Evolutionary conservation across 352 stramenopile genomes (phyloP), one percentile per base, ranked within the genome.

Genomic region (Phytophthora quininea): DNA sequence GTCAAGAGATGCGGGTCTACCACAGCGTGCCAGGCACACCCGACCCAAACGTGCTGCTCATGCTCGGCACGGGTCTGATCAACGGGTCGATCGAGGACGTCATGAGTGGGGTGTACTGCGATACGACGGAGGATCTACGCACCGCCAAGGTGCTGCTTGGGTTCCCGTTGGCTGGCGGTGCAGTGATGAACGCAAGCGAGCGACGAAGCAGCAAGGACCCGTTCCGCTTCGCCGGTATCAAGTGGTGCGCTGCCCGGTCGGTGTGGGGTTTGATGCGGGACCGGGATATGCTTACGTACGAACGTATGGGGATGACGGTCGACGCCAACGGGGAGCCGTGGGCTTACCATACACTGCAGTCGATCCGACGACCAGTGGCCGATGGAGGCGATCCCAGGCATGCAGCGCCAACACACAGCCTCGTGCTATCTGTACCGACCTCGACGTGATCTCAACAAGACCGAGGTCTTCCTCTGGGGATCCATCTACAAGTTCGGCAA

Each of bases 151-250:
- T 71, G n/a, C 47, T 82, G n/a, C 55, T 82, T 5, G 69, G 77
- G 8, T 71, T 80, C 60, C 59, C 73, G 35, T 47, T 83, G 9
- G 60, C 77, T 12, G 77, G 77, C 31, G 72, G 60, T 10, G 64
- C 57, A 2, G 61, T 84, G 12, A 56, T 86, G 15, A 64, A 72
- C 37, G 72, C 67, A 1, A 71, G 64, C n/a, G 64, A 80, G 64
- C 62, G 66, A 4, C 69, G 69, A 3, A 75, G 58, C 12, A n/a
- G 61, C 0, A 54, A 80, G 1, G 66, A 67, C 14, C 77, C 77
- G 29, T 86, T 71, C 50, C 69, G 65, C 32, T 86, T 84, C 45
- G 72, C 72, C 3, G 77, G 77, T n/a, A 82, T 86, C 64, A 83
- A 84, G 56, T 86, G 75, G 77, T 72, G 79, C 40, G 72, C 75